Evolutionary conservation across 2,329 filamentous ascomycete genomes (phyloP), one percentile per base, ranked within the genome.

Genomic region (Pseudocercospora fijiensis): DNA sequence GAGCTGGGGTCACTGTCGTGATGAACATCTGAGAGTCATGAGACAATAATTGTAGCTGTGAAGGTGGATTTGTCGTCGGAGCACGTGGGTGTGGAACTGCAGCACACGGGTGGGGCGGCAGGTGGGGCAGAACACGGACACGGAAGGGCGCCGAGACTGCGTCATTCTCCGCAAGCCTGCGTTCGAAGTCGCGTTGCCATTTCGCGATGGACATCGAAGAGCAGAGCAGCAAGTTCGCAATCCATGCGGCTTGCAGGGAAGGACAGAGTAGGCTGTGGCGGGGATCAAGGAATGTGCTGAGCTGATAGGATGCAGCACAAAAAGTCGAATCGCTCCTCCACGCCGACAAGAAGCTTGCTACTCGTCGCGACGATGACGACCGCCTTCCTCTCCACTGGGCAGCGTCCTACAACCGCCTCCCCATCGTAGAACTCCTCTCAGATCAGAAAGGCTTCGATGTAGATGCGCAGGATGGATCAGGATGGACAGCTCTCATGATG

Each of bases 331-430:
- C 90, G 8, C 83, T 94, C 18, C 80, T 94, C 49, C 86, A 86
- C 74, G 87, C 88, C 69, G 92, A 96, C 73, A 88, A 90, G 2
- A 93, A 90, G 72, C 85, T 96, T 43, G 88, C 91, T 26, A 83
- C 80, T 63, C 86, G 88, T 72, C 82, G 81, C 73, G 95, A 99
- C 73, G 89, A 91, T 56, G 95, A 99, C 76, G 91, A 92, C 16
- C 90, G 95, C 51, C 85, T 96, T 41, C 89, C 95, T 2, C 87
- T 98, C 62, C 95, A 99, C 82, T 99, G 95, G 95, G 94, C 95
- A 0, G 86, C 88, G 1, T 95, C 93, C 22, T 90, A 90, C 77
- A 96, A 95, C 75, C 88, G 87, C 69, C 78, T 89, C 6, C 85
- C 88, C 24, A 92, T 97, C 64, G 87, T 91, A 18, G 82, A 89